Conservation (phyloP, 208 protist genomes). For the Wallacemonas sp. region DNA sequence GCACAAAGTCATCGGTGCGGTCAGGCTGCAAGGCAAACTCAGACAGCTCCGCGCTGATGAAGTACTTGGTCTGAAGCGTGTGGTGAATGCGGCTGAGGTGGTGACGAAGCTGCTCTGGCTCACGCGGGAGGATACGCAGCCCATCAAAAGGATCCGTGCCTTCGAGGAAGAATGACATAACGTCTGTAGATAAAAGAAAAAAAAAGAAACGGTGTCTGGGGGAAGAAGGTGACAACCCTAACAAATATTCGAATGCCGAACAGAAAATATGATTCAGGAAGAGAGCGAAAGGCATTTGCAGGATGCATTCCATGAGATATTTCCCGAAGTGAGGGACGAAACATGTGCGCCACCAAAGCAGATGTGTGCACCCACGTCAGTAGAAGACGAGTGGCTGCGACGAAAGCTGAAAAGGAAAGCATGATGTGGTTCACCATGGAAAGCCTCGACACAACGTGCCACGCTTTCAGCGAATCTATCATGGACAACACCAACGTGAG, state of each 20-base stretch:
- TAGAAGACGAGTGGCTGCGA: too few species aligned
- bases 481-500: too few species aligned
- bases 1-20: conserved; percentile 59
- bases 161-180: conserved; percentile 28
- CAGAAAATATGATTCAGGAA: background rate
- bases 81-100: conserved; percentile 75
- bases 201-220: background rate
- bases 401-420: too few species aligned
- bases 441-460: too few species aligned
- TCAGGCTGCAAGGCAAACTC: conserved; percentile 74
- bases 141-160: conserved; percentile 73
- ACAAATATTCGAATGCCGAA: too few species aligned
- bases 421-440: too few species aligned
- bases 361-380: too few species aligned
- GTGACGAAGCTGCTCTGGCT: conserved; percentile 49
- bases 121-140: conserved; percentile 58
- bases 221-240: too few species aligned
- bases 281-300: background rate
- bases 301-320: background rate
- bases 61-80: conserved; percentile 71
- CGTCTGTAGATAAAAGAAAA: background rate
- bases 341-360: too few species aligned
- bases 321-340: too few species aligned
- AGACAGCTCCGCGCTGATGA: conserved; percentile 48
- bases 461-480: too few species aligned